Evolutionary conservation across 179 eudicot genomes (phyloP).

Genomic region (Camellia oleifera): DNA sequence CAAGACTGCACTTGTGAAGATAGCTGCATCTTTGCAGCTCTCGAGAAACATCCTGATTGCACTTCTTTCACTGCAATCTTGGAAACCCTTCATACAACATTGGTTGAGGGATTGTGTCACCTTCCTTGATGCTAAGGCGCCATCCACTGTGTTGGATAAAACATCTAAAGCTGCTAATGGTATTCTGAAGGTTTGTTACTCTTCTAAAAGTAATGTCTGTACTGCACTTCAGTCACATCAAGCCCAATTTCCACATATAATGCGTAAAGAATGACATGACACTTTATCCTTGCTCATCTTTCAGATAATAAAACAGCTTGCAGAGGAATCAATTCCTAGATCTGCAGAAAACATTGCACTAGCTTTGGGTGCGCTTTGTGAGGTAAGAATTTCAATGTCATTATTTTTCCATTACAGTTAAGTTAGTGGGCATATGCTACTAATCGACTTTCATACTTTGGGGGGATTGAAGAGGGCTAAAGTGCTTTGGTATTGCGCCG

Average conservation of each 20-base stretch:
- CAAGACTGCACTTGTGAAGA: conserved; percentile 49
- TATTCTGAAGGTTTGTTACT: conserved; percentile 61
- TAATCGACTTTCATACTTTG: no score
- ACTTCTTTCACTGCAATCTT: conserved; percentile 74
- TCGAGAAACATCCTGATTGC: conserved; percentile 76
- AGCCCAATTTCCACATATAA: not conserved
- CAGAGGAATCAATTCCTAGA: conserved; percentile 79
- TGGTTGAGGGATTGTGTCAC: conserved; percentile 61
- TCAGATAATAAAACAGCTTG: conserved; percentile 53
- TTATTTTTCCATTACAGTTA: not conserved
- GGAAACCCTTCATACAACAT: conserved; percentile 79
- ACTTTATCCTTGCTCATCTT: conserved; percentile 7
- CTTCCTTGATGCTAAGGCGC: conserved; percentile 47
- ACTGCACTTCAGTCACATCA: not conserved
- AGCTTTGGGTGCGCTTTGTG: conserved; percentile 83
- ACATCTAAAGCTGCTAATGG: conserved; percentile 65
- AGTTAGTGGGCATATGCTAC: not conserved
- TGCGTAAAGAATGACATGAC: not conserved
- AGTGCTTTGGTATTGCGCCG: no score
- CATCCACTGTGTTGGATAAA: conserved; percentile 49
- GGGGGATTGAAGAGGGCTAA: no score
- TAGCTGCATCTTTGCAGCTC: conserved; percentile 65
- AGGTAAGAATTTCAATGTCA: conserved; percentile 41
- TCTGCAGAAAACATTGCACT: conserved; percentile 89
- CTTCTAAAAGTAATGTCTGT: conserved; percentile 2